Conservation (phyloP, 2,329 filamentous ascomycete genomes). For the Fusarium torulosum region DNA sequence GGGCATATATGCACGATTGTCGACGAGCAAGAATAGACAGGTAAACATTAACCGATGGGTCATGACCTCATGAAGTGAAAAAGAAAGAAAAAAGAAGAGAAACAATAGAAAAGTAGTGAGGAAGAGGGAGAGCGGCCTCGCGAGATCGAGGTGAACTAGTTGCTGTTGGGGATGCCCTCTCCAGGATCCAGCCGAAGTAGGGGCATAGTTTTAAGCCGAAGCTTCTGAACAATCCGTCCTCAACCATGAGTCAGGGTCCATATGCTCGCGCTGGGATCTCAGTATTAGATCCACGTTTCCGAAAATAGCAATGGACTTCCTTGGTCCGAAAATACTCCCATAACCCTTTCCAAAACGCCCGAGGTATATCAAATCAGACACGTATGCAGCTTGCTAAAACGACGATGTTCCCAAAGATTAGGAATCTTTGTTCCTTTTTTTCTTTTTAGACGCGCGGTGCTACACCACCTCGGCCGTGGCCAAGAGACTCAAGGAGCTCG, state of each 20-base stretch:
- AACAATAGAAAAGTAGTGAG: conserved; percentile 29
- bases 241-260: conserved; percentile 16
- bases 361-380: conserved; percentile 46
- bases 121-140: conserved; percentile 21
- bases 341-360: conserved; percentile 56
- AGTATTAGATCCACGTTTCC: conserved; percentile 28
- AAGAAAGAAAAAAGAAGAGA: conserved; percentile 30
- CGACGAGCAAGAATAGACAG: conserved; percentile 47
- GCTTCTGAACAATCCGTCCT: conserved; percentile 22
- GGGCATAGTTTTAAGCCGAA: conserved; percentile 33
- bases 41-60: conserved; percentile 53
- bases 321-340: conserved; percentile 40
- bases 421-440: conserved; percentile 4
- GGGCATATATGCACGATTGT: conserved; percentile 29
- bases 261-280: conserved; percentile 31
- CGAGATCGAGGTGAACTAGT: conserved; percentile 14
- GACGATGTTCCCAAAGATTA: conserved; percentile 34
- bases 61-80: conserved; percentile 53
- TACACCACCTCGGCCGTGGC: conserved; percentile 61
- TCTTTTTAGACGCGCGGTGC: conserved; percentile 64
- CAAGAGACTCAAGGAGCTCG: conserved; percentile 68
- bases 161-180: conserved; percentile 29
- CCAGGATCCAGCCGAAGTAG: conserved; percentile 42
- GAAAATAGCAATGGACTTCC: conserved; percentile 39
- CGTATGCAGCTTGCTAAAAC: conserved; percentile 50